Evolutionary conservation across 495 filamentous ascomycete species (phyloP).

Genomic region (Tuber indicum): DNA sequence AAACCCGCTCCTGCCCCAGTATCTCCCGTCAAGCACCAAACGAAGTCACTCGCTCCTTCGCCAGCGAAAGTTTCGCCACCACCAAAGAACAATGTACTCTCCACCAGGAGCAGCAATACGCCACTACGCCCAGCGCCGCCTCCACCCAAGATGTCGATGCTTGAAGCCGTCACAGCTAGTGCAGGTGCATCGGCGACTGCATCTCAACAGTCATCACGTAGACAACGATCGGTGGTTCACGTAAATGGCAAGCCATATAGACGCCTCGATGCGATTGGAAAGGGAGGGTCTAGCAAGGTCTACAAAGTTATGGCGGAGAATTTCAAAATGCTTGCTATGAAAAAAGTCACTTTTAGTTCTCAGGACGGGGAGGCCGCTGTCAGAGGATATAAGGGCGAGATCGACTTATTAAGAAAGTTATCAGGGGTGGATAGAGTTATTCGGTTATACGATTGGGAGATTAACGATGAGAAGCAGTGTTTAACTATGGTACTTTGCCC

Average conservation of each 20-base stretch:
- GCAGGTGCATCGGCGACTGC: conserved; percentile 64
- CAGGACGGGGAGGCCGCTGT: conserved; percentile 65
- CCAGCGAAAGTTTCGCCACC: conserved; percentile 27
- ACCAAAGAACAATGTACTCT: conserved; percentile 58
- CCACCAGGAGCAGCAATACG: conserved; percentile 70
- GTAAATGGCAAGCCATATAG: conserved; percentile 91
- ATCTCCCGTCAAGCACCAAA: conserved; percentile 20
- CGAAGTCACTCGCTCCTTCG: conserved; percentile 24
- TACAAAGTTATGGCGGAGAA: conserved; percentile 97
- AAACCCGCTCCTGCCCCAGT: conserved; percentile 19
- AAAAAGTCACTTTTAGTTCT: conserved; percentile 83
- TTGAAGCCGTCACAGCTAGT: conserved; percentile 81
- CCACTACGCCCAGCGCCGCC: conserved; percentile 73
- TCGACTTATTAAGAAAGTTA: conserved; percentile 78
- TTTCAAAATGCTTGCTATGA: conserved; percentile 86
- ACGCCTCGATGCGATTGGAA: conserved; percentile 79
- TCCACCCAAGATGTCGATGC: conserved; percentile 87
- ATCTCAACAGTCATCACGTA: conserved; percentile 47
- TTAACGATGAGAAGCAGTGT: conserved; percentile 80
- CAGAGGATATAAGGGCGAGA: conserved; percentile 90
- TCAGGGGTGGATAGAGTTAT: conserved; percentile 82
- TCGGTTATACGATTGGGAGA: conserved; percentile 81
- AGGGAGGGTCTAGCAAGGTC: conserved; percentile 85
- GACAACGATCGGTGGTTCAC: conserved; percentile 69
- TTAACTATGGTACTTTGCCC: conserved; percentile 64